Conservation (phyloP, 164 flowering plant genomes). For the Umbilicus rupestris region DNA sequence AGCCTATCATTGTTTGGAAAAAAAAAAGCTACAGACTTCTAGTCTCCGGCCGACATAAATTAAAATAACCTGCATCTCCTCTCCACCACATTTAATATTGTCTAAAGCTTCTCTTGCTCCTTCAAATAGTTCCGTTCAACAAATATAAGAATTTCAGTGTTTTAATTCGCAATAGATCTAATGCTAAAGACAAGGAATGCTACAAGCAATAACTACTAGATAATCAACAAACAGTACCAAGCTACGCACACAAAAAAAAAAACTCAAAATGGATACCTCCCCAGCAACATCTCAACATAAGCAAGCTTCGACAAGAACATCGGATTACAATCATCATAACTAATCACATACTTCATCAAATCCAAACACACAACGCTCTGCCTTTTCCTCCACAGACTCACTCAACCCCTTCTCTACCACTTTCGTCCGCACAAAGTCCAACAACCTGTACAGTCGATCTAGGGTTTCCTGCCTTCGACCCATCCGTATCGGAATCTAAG, state of each 20-base stretch:
- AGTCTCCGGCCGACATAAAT: too few species aligned
- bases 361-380: conserved; percentile 50
- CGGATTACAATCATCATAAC: conserved; percentile 27
- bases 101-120: too few species aligned
- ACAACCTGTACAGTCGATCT: conserved; percentile 57
- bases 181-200: too few species aligned
- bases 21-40: too few species aligned
- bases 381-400: conserved; percentile 39
- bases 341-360: conserved; percentile 35
- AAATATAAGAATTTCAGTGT: too few species aligned
- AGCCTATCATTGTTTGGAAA: too few species aligned
- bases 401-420: conserved; percentile 16
- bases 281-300: conserved; percentile 70
- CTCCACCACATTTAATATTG: too few species aligned
- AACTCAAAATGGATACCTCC: conserved; percentile 33
- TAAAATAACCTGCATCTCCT: too few species aligned
- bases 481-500: conserved; percentile 43
- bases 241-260: not conserved
- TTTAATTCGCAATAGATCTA: too few species aligned
- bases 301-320: conserved; percentile 61
- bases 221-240: too few species aligned
- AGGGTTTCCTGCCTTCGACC: conserved; percentile 45
- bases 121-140: too few species aligned
- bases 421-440: conserved; percentile 39
- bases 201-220: too few species aligned